These are phyloP conservation scores for Camellia japonica DNA, from an alignment of 148 eudicot genomes.

Conservation along the genomic window DNA sequence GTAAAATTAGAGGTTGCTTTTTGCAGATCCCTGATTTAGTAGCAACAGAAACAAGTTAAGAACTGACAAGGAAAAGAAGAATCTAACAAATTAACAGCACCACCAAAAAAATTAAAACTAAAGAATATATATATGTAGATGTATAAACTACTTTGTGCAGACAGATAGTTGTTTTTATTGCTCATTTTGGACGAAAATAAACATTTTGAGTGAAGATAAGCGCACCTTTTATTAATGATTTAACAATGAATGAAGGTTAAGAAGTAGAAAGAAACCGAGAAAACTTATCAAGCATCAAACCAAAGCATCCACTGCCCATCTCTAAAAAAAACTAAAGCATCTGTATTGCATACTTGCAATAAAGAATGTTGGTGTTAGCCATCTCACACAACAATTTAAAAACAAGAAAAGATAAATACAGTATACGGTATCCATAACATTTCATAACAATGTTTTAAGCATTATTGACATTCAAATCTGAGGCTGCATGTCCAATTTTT, in stretches of 20 bases:
- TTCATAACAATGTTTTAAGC: not conserved
- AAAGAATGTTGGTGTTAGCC: no score
- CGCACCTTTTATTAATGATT: not conserved
- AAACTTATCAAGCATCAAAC: not conserved
- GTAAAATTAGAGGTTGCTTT: constrained; percentile 92
- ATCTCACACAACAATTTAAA: not conserved
- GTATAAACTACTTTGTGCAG: not conserved
- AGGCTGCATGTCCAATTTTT: not conserved
- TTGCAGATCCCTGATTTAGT: constrained; percentile 72
- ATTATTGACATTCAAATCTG: not conserved
- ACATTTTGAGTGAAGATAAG: not conserved
- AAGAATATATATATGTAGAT: not conserved
- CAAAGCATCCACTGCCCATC: not conserved
- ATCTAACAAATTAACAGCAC: not conserved
- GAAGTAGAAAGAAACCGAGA: not conserved
- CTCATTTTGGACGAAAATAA: no score
- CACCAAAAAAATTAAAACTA: not conserved
- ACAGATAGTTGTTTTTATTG: no score
- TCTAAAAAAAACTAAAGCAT: no score
- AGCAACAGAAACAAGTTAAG: constrained; percentile 9
- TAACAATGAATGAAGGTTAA: not conserved
- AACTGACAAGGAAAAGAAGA: not conserved
- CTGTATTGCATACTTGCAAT: not conserved
- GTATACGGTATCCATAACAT: no score
- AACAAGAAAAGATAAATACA: no score